These are phyloP conservation scores for Davidsoniella eucalypti DNA, from an alignment of 2,329 filamentous ascomycete species.

Conservation along the genomic window DNA sequence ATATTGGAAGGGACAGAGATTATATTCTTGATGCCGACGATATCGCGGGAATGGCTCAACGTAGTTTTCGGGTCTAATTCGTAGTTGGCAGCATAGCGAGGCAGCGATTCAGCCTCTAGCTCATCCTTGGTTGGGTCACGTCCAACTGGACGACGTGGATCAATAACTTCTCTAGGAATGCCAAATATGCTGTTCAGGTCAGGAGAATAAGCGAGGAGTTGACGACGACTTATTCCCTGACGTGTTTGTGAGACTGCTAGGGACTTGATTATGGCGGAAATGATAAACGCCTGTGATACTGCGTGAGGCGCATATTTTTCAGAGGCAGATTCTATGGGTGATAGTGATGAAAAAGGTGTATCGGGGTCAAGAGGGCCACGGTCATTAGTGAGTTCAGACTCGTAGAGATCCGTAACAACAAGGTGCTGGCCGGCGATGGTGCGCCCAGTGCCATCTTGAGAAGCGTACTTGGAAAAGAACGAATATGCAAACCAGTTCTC, in stretches of 20 bases:
- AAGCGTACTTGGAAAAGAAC: conserved; percentile 47
- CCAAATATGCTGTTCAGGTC: conserved; percentile 58
- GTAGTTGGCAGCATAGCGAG: conserved; percentile 57
- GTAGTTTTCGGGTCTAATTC: conserved; percentile 72
- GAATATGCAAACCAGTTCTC: conserved; percentile 96
- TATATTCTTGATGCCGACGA: conserved; percentile 58
- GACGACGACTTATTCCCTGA: conserved; percentile 76
- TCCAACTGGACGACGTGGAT: conserved; percentile 72
- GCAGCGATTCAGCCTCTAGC: conserved; percentile 61
- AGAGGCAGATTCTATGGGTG: conserved; percentile 41
- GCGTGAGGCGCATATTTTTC: conserved; percentile 52
- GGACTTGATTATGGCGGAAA: conserved; percentile 61
- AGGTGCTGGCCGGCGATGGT: conserved; percentile 75
- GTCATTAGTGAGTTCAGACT: conserved; percentile 69
- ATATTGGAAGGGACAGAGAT: conserved; percentile 62
- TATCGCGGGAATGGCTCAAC: conserved; percentile 66
- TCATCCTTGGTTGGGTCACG: conserved; percentile 69
- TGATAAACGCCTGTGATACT: conserved; percentile 63
- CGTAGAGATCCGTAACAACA: conserved; percentile 75
- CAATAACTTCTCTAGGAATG: conserved; percentile 62
- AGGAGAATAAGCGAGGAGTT: conserved; percentile 65
- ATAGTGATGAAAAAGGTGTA: conserved; percentile 61
- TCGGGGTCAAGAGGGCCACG: conserved; percentile 58
- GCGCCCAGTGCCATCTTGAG: conserved; percentile 31
- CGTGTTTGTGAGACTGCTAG: conserved; percentile 76